Conservation (phyloP, 208 protist species). For the Trypanosoma boissoni region DNA sequence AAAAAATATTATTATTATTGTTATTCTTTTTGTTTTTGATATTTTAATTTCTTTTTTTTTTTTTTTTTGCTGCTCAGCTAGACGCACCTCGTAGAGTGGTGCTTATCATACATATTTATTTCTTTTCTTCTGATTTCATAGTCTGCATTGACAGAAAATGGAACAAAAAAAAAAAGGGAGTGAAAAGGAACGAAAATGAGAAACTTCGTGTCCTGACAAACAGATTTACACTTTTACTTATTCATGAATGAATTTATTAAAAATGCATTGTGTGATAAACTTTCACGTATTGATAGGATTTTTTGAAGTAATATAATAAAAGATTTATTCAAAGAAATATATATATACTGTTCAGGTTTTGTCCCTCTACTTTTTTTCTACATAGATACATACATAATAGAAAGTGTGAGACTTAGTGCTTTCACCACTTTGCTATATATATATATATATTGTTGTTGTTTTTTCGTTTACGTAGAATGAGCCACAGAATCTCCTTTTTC, state of each 20-base stretch:
- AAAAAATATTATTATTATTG: constrained; percentile 9
- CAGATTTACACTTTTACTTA: no score
- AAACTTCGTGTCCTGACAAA: no score
- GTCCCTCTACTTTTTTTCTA: no score
- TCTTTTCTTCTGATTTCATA: neutral
- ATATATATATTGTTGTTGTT: constrained; percentile 2
- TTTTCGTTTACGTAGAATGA: constrained; percentile 6
- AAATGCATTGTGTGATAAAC: no score
- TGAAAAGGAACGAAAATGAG: neutral
- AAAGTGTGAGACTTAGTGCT: no score
- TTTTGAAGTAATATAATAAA: neutral
- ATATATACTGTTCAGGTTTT: neutral
- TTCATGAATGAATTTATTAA: no score
- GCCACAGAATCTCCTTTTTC: constrained; percentile 3
- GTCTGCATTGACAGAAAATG: neutral
- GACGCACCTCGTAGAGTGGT: no score
- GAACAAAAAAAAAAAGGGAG: neutral
- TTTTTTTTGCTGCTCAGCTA: no score
- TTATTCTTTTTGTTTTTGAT: constrained; percentile 10
- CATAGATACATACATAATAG: no score
- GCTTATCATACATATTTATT: no score
- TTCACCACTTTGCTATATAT: neutral
- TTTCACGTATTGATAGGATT: no score
- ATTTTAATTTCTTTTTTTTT: no score
- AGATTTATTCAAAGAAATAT: neutral